phyloP scores from a whole-genome alignment of 1,284 basidiomycete species.

The Rhodotorula sp. region DNA sequence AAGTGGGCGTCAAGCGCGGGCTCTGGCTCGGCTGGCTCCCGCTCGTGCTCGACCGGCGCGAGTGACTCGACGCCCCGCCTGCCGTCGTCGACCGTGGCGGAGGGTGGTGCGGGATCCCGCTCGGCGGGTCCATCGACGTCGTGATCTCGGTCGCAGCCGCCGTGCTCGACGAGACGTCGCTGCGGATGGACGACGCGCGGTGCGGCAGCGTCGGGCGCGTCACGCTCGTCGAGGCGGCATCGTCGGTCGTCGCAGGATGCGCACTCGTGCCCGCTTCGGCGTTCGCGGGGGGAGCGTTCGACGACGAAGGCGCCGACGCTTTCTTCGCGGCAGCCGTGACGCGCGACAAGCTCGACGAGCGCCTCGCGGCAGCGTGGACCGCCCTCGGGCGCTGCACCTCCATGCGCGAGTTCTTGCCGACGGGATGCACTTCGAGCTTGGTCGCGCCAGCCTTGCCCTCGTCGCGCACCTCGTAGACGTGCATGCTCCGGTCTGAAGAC shows the following conservation, averaged over 20 bases:
- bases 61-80: slow-evolving; percentile 56
- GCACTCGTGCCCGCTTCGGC: background rate
- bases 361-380: slow-evolving; percentile 50
- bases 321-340: too few species aligned
- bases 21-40: slow-evolving; percentile 4
- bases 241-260: background rate
- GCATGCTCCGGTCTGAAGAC: slow-evolving; percentile 72
- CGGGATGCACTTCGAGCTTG: slow-evolving; percentile 77
- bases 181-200: slow-evolving; percentile 58
- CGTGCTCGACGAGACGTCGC: slow-evolving; percentile 1
- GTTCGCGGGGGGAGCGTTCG: background rate
- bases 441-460: slow-evolving; percentile 8
- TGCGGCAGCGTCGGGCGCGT: background rate
- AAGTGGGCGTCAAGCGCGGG: slow-evolving; percentile 58
- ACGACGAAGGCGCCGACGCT: too few species aligned
- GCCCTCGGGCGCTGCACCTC: slow-evolving; percentile 57
- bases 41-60: slow-evolving; percentile 69
- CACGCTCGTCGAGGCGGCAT: too few species aligned
- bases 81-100: background rate
- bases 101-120: slow-evolving; percentile 24
- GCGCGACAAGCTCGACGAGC: slow-evolving; percentile 3
- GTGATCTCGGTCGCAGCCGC: slow-evolving; percentile 42
- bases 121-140: slow-evolving; percentile 51
- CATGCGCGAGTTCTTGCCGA: slow-evolving; percentile 77
- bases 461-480: slow-evolving; percentile 39